Conservation (phyloP, 2,329 filamentous ascomycete genomes). For the Alternaria novae-zelandiae region DNA sequence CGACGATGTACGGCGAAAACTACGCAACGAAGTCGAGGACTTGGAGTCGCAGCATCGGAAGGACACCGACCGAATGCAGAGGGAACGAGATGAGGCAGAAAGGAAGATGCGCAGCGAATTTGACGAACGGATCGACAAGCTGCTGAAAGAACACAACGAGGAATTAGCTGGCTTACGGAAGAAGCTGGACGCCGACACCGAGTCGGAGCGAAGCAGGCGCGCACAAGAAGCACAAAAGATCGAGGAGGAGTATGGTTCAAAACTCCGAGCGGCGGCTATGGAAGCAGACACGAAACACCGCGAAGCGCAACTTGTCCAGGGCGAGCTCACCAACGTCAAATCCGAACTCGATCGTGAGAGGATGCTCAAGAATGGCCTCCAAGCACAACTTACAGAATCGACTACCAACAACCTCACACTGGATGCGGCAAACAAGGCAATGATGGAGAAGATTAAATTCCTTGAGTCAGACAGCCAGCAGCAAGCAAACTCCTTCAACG, state of each 20-base stretch:
- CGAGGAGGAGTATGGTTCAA: constrained; percentile 58
- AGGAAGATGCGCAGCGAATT: constrained; percentile 52
- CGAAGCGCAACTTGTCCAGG: constrained; percentile 57
- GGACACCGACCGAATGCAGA: constrained; percentile 62
- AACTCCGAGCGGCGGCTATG: constrained; percentile 67
- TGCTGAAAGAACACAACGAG: constrained; percentile 69
- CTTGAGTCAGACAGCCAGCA: constrained; percentile 89
- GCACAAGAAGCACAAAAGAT: constrained; percentile 71
- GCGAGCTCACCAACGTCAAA: constrained; percentile 58
- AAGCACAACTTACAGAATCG: constrained; percentile 58
- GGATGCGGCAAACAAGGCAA: constrained; percentile 75
- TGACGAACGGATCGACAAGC: constrained; percentile 62
- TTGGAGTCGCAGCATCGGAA: constrained; percentile 60
- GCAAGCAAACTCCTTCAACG: constrained; percentile 83
- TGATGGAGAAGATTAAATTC: constrained; percentile 84
- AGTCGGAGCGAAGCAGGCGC: constrained; percentile 67
- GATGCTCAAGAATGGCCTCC: constrained; percentile 62
- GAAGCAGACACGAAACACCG: constrained; percentile 61
- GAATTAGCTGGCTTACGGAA: constrained; percentile 70
- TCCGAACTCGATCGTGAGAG: constrained; percentile 63
- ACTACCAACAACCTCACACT: constrained; percentile 59
- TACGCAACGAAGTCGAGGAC: constrained; percentile 64
- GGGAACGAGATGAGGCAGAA: constrained; percentile 56
- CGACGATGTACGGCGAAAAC: constrained; percentile 61
- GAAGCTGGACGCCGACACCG: constrained; percentile 68